Evolutionary conservation across 345 rosid genomes (phyloP), one percentile per base, ranked within the genome.

Genomic region (Populus euphratica): DNA sequence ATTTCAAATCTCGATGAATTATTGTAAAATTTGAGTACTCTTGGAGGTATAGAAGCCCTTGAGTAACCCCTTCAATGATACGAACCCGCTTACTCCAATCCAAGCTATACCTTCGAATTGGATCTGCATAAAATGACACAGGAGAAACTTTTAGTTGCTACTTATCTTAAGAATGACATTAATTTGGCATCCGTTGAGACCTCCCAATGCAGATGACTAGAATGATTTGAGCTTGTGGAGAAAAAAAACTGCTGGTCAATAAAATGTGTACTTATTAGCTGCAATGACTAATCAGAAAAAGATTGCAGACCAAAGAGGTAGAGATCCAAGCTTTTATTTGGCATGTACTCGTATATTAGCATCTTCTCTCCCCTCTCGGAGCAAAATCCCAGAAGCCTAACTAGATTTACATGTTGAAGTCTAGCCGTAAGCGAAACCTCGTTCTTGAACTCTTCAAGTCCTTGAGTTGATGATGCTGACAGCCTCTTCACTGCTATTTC

Each of bases 401-500:
- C 79, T 3, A 85, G 78, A 83, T 87, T 87, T 35, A 85, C 82
- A 64, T 87, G 89, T 49, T 85, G 89, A 69, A 87, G 83, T 43
- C 76, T 79, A 38, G 88, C 83, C 1, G 86, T 79, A n/a, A 87
- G 78, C 35, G 69, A 35, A 76, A 86, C 85, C 76, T 84, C 89
- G 14, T 84, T 83, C 65, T 65, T 23, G 74, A 85, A 85, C 74
- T 87, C 88, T 77, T 75, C 82, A 1, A 66, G 66, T 20, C 90
- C 88, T 78, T 87, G 88, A 39, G 70, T 63, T 3, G 88, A 87
- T 12, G 85, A 71, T 59, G 35, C 76, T 11, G 88, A 84, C 6
- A 87, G 84, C 65, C 85, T 85, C 71, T 87, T 87, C 44, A 83
- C 90, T n/a, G 90, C 88, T 72, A 84, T 83, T 62, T 82, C 82